These are phyloP conservation scores for Sporothrix brunneoviolacea DNA, from an alignment of 2,329 filamentous ascomycete species.

Conservation along the genomic window DNA sequence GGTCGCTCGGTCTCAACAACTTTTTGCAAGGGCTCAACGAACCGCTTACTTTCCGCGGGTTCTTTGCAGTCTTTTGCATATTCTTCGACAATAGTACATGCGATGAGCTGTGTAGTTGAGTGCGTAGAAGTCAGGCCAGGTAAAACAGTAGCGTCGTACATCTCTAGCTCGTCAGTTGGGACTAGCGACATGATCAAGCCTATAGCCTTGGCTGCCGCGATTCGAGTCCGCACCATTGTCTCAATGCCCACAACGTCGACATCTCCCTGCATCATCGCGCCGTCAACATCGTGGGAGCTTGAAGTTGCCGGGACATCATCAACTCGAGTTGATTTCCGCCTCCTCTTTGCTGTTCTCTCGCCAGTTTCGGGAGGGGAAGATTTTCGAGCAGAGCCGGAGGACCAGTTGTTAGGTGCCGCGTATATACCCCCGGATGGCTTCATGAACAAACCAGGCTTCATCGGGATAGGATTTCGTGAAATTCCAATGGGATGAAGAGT, in stretches of 20 bases:
- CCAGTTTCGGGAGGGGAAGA: conserved; percentile 46
- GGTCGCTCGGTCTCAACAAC: conserved; percentile 80
- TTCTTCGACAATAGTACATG: conserved; percentile 81
- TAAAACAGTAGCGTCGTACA: conserved; percentile 59
- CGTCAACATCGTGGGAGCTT: conserved; percentile 92
- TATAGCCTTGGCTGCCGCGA: conserved; percentile 80
- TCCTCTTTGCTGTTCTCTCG: conserved; percentile 64
- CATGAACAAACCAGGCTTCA: conserved; percentile 84
- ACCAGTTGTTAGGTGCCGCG: conserved; percentile 41
- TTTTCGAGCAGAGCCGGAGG: conserved; percentile 39
- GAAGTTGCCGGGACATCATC: conserved; percentile 58
- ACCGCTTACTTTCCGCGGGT: conserved; percentile 47
- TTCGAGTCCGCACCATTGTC: conserved; percentile 77
- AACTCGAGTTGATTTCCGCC: conserved; percentile 77
- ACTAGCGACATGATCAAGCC: conserved; percentile 75
- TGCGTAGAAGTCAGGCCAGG: conserved; percentile 64
- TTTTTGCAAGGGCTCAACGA: conserved; percentile 59
- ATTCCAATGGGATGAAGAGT: conserved; percentile 89
- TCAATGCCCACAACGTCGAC: conserved; percentile 90
- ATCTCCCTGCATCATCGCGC: conserved; percentile 95
- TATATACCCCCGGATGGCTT: conserved; percentile 88
- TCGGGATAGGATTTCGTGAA: conserved; percentile 80
- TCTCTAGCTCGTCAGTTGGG: conserved; percentile 54
- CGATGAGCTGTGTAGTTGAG: conserved; percentile 79
- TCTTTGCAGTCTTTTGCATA: conserved; percentile 59